phyloP scores from a whole-genome alignment of 176 grass and related monocot genomes.

The Avena atlantica region DNA sequence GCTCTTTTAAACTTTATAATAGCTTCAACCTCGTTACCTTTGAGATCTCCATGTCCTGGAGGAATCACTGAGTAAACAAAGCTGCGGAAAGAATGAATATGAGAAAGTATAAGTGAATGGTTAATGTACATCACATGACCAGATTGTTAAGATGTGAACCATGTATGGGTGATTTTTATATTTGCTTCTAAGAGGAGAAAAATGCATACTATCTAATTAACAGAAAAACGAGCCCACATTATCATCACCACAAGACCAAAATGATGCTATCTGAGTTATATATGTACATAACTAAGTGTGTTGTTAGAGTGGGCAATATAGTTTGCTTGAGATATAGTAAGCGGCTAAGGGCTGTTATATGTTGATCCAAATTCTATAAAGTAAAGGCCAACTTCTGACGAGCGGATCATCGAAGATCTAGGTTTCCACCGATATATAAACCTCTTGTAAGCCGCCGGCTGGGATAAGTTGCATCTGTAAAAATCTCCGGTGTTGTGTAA shows the following conservation, averaged over 20 bases:
- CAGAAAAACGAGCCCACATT: neutral
- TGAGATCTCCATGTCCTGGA: slow-evolving; percentile 78
- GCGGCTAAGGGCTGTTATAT: neutral
- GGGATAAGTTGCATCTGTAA: too few species aligned
- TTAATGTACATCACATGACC: slow-evolving; percentile 23
- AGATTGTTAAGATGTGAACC: slow-evolving; percentile 6
- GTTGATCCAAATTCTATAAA: too few species aligned
- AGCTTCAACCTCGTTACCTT: slow-evolving; percentile 80
- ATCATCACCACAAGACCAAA: slow-evolving; percentile 12
- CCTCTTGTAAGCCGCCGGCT: too few species aligned
- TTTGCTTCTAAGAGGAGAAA: slow-evolving; percentile 9
- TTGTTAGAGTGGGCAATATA: slow-evolving; percentile 1
- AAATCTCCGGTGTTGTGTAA: too few species aligned
- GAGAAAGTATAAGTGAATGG: slow-evolving; percentile 46
- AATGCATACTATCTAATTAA: neutral
- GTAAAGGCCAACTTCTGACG: too few species aligned
- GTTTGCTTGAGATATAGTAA: slow-evolving; percentile 15
- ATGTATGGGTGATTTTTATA: neutral
- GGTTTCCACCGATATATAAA: too few species aligned
- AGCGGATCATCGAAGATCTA: too few species aligned
- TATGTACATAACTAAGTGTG: neutral
- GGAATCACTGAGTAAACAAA: slow-evolving; percentile 90
- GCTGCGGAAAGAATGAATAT: slow-evolving; percentile 59
- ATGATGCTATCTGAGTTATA: slow-evolving; percentile 3
- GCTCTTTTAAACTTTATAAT: slow-evolving; percentile 89